These are phyloP conservation scores for Amanita jacksonii DNA, from an alignment of 768 basidiomycete genomes.

Conservation along the genomic window DNA sequence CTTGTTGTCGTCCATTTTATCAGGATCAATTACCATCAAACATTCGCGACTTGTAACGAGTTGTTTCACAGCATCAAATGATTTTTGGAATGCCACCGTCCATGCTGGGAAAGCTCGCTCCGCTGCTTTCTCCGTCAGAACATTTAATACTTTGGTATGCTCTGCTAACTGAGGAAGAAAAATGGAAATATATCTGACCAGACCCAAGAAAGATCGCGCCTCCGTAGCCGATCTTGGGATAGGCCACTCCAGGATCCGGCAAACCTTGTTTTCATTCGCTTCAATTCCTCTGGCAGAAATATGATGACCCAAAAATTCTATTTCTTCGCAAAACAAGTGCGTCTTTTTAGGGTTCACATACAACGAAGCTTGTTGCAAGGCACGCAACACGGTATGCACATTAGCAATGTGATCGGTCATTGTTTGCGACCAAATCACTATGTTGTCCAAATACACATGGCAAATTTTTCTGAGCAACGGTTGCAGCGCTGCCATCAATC, in stretches of 20 bases:
- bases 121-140: too few relatives aligned
- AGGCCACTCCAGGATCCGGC: conserved; percentile 21
- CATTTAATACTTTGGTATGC: too few relatives aligned
- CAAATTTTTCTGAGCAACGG: conserved; percentile 7
- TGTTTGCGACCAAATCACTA: conserved; percentile 32
- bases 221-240: conserved; percentile 10
- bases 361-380: conserved; percentile 22
- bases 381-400: conserved; percentile 22
- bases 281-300: conserved; percentile 26
- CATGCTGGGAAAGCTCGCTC: not conserved
- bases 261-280: conserved; percentile 15
- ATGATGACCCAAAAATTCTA: conserved; percentile 27
- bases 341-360: conserved; percentile 28
- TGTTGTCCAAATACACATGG: conserved; percentile 16
- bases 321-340: conserved; percentile 17
- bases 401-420: conserved; percentile 26
- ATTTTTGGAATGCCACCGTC: not conserved
- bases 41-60: conserved; percentile 12
- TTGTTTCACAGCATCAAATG: conserved; percentile 13
- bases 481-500: conserved; percentile 19
- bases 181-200: conserved; percentile 10
- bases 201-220: conserved; percentile 12
- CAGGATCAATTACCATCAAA: conserved; percentile 13
- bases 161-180: too few relatives aligned
- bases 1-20: conserved; percentile 6